A percentile compares a stretch with the other conserved stretches of the same genome.
phyloP scores from a whole-genome alignment of 306 rosid species.

The Medicago lupulina region DNA sequence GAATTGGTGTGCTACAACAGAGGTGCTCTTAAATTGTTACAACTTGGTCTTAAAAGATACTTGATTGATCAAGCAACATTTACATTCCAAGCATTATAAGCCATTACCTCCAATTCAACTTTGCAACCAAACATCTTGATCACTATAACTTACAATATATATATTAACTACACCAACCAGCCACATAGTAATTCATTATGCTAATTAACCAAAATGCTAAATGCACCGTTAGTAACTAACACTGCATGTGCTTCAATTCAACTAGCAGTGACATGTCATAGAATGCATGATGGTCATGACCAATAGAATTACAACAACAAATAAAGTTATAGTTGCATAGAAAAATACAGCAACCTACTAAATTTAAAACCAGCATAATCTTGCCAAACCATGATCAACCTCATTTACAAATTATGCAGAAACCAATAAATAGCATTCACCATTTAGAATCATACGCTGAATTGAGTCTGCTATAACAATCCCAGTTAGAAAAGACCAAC shows the following conservation, averaged over 20 bases:
- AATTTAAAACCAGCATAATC: background rate
- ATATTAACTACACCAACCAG: too few species aligned
- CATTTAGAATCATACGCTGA: too few species aligned
- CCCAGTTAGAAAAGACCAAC: background rate
- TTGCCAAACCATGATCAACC: background rate
- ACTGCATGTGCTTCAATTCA: background rate
- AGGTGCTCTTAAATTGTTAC: background rate
- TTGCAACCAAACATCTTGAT: background rate
- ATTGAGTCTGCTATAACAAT: background rate
- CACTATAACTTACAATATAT: background rate
- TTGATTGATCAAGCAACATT: background rate
- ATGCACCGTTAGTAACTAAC: too few species aligned
- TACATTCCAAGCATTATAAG: background rate
- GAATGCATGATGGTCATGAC: background rate
- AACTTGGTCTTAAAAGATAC: background rate
- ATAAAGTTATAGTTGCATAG: background rate
- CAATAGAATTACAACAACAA: background rate
- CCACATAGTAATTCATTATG: too few species aligned
- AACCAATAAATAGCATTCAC: background rate
- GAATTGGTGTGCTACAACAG: background rate
- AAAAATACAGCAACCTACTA: background rate
- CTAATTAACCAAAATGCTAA: too few species aligned
- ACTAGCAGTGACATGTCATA: background rate
- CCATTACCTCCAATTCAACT: background rate
- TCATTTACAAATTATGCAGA: background rate